phyloP scores from a whole-genome alignment of 1,284 basidiomycete genomes.

The Moesziomyces sp. region DNA sequence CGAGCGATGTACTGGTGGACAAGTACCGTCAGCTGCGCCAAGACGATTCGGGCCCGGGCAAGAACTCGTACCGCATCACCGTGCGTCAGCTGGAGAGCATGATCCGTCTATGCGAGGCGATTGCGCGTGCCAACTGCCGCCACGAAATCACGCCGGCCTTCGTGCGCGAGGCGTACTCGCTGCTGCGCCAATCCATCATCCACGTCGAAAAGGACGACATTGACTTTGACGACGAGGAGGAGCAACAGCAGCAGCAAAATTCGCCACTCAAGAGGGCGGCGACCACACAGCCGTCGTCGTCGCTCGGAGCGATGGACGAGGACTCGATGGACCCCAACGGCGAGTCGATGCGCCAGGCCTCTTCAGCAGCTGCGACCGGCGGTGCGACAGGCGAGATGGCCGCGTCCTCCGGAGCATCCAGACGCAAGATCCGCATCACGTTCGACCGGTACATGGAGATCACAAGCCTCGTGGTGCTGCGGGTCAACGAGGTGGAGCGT shows the following conservation, averaged over 20 bases:
- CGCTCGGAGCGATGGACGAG: constrained; percentile 41
- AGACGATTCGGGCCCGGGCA: constrained; percentile 84
- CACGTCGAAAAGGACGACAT: constrained; percentile 99
- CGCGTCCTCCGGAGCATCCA: constrained; percentile 22
- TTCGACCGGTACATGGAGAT: constrained; percentile 94
- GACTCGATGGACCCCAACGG: constrained; percentile 74
- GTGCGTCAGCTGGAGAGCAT: constrained; percentile 96
- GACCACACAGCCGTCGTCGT: constrained; percentile 32
- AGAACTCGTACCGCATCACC: constrained; percentile 94
- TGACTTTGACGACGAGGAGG: constrained; percentile 93
- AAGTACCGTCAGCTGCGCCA: constrained; percentile 93
- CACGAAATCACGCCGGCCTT: constrained; percentile 81
- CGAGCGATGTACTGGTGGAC: constrained; percentile 91
- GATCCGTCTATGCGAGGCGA: constrained; percentile 96
- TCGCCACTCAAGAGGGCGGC: constrained; percentile 3
- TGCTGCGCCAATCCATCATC: constrained; percentile 96
- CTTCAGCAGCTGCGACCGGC: constrained; percentile 58
- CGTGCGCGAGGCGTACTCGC: constrained; percentile 92
- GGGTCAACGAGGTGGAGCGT: constrained; percentile 82
- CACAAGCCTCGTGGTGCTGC: constrained; percentile 86
- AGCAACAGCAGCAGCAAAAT: constrained; percentile 69
- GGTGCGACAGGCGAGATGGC: constrained; percentile 11
- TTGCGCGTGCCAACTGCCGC: constrained; percentile 94
- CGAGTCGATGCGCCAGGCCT: constrained; percentile 70
- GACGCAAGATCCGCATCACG: constrained; percentile 82